Evolutionary conservation across 2,329 filamentous ascomycete species (phyloP), one percentile per base, ranked within the genome.

Genomic region (Neofusicoccum laricinum): DNA sequence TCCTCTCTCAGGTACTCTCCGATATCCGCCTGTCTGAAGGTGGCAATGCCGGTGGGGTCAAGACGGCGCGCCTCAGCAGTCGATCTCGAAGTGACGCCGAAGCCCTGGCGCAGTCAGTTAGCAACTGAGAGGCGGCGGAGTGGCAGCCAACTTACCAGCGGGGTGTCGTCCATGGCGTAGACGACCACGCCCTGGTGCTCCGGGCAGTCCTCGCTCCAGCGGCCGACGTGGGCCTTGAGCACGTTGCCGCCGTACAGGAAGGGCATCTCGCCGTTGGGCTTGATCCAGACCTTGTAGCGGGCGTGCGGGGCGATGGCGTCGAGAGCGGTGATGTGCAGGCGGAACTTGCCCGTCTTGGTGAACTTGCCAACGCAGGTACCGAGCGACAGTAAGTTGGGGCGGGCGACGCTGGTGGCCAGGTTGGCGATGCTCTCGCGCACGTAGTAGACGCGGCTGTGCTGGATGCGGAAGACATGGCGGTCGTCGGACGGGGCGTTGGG

Each of bases 261-360:
- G 1, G 95, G 94, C 93, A 97, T 97, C 73, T 96, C 93, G 69
- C 95, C 95, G 79, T 98, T 98, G 66, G 89, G 86, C 80, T 96
- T 96, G 70, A 99, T 89, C 93, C 93, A 98, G 71, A 98, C 88
- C 86, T 98, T 98, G 81, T 97, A 96, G 66, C 95, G 85, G 49
- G 94, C 94, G 77, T 97, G 92, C 69, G 92, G 90, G 64, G 93
- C 91, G 69, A 99, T 90, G 68, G 97, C 86, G 68, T 93, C 90
- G 65, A 99, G 84, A n/a, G 86, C 91, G 1, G 94, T 98, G 74
- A 98, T 91, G 81, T 97, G 93, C 63, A 99, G 84, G 61, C 94
- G 84, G 82, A 99, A 98, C 78, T 98, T 97, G 68, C 93, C 92
- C 4, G 93, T 91, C 83, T 97, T 98, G 46, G 62, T 65, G 64